A percentile compares a stretch with the other conserved stretches of the same genome.
Conservation (phyloP, 352 stramenopile genomes). For the Phytophthora quininea region DNA sequence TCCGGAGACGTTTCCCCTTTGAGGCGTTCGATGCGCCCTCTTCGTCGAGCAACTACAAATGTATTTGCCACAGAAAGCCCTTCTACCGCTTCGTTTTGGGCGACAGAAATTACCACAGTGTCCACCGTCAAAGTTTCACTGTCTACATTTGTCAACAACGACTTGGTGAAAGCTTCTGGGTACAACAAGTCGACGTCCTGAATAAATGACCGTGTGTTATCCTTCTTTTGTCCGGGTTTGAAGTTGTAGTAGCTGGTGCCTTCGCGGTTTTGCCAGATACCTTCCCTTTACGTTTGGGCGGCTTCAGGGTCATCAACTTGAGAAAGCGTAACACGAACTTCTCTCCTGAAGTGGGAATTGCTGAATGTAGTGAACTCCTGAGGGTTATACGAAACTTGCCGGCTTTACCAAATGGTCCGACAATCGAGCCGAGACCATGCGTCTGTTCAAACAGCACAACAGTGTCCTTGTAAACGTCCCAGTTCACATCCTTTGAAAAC, state of each 20-base stretch:
- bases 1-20: slow-evolving; percentile 72
- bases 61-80: neutral
- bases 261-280: neutral
- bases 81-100: neutral
- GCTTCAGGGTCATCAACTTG: slow-evolving; percentile 53
- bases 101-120: slow-evolving; percentile 1
- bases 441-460: slow-evolving; percentile 56
- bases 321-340: slow-evolving; percentile 64
- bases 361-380: neutral
- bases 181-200: slow-evolving; percentile 56
- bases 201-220: slow-evolving; percentile 30
- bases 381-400: slow-evolving; percentile 76
- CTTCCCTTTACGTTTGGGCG: slow-evolving; percentile 37
- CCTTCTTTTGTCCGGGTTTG: slow-evolving; percentile 12
- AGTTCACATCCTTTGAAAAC: slow-evolving; percentile 80
- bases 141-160: neutral
- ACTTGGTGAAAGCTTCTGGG: slow-evolving; percentile 37
- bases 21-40: slow-evolving; percentile 60
- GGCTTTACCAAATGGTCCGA: slow-evolving; percentile 82
- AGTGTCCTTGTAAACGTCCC: slow-evolving; percentile 58
- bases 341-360: slow-evolving; percentile 40
- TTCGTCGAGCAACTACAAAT: neutral
- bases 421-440: slow-evolving; percentile 49
- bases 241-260: neutral
- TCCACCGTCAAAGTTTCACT: slow-evolving; percentile 5